Evolutionary conservation across 192 early-diverging fungal species (phyloP), one percentile per base, ranked within the genome.

Genomic region (Phycomyces nitens): DNA sequence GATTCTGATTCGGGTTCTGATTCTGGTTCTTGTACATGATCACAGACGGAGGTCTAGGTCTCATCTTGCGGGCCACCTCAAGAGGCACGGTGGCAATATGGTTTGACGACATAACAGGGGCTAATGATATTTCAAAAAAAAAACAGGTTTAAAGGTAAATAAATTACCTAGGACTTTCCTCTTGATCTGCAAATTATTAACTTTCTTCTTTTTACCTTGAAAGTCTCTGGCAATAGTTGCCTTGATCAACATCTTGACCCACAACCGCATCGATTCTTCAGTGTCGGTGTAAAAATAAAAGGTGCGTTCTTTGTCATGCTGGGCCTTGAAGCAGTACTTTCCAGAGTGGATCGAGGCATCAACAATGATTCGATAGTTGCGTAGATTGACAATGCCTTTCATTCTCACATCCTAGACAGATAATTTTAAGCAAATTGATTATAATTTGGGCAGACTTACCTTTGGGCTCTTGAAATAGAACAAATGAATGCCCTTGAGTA

Each of bases 261-360:
- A 87, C 1, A 69, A 56, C 20, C 73, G 72, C 72, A 83, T 76
- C n/a, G 77, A 74, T 22, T 64, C 73, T 23, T 79, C 66, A 38
- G 76, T 74, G 22, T 87, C 85, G 1, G 82, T 77, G 56, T 81
- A 83, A 58, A 87, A 87, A 54, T 68, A 85, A 55, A 84, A 84
- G 14, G 75, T 77, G 27, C 83, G 71, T 40, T 82, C 77, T 15
- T 68, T 62, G 23, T 85, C 85, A 53, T 87, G 85, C 16, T 77
- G 70, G 2, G 80, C 79, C 66, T 83, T 85, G 66, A 87, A 87
- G 47, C 83, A 79, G 59, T 83, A 87, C 43, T 87, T 87, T n/a
- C 82, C 82, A 10, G 75, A 55, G 53, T 77, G 70, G 24, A 83
- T 82, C 34, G 84, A 77, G 44, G 83, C 83, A 65, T 87, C 85